These are phyloP conservation scores for Euphorbia pulcherrima DNA, from an alignment of 345 rosid species.

Conservation along the genomic window DNA sequence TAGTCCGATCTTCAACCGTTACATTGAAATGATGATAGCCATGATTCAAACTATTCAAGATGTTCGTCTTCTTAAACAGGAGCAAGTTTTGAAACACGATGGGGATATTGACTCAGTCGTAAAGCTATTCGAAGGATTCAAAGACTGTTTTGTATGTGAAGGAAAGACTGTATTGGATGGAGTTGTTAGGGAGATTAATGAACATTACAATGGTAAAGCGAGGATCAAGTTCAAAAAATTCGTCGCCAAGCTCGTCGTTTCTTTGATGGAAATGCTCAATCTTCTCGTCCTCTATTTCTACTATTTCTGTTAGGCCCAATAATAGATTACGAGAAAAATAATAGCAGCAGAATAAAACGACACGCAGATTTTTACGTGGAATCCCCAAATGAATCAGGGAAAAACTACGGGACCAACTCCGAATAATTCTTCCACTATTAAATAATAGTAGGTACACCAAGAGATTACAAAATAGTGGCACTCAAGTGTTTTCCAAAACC, in stretches of 20 bases:
- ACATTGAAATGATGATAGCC: constrained; percentile 1
- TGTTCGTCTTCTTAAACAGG: not conserved
- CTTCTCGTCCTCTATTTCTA: not conserved
- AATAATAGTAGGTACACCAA: too few relatives aligned
- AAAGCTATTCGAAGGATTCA: not conserved
- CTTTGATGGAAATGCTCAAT: not conserved
- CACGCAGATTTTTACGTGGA: too few relatives aligned
- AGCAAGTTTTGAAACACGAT: not conserved
- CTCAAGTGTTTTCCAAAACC: too few relatives aligned
- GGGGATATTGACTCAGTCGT: constrained; percentile 2
- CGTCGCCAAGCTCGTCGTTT: not conserved
- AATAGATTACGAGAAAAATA: too few relatives aligned
- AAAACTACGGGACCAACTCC: too few relatives aligned
- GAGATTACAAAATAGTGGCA: too few relatives aligned
- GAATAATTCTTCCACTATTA: too few relatives aligned
- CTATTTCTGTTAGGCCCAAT: too few relatives aligned
- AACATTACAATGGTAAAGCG: not conserved
- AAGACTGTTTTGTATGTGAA: not conserved
- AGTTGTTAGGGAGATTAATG: not conserved
- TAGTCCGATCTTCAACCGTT: not conserved
- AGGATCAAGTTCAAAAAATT: not conserved
- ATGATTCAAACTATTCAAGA: not conserved
- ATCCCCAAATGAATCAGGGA: too few relatives aligned
- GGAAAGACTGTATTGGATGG: not conserved
- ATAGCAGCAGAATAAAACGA: too few relatives aligned